These are phyloP conservation scores for Haplosporangium gracile DNA, from an alignment of 192 early-diverging fungal species.

Conservation along the genomic window DNA sequence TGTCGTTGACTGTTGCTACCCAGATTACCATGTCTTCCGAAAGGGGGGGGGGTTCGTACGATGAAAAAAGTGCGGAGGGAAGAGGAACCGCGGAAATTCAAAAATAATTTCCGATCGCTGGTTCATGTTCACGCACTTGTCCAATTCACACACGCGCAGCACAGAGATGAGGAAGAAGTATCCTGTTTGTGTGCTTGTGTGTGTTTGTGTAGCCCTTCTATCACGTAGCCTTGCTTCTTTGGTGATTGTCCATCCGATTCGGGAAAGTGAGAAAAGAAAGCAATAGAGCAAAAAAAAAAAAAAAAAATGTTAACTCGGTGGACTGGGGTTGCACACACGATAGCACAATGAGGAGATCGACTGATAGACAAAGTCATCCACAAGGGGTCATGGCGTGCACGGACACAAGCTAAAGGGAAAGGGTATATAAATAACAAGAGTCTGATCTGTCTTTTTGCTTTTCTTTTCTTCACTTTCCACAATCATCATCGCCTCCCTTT, in stretches of 20 bases:
- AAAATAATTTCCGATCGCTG: neutral
- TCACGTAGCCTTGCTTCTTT: neutral
- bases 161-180: neutral
- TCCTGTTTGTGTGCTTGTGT: neutral
- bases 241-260: conserved; percentile 20
- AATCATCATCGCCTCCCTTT: neutral
- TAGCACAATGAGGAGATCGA: neutral
- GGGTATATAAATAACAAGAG: neutral
- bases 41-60: neutral
- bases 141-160: neutral
- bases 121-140: too few species aligned
- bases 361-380: neutral
- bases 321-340: neutral
- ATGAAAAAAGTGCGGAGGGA: neutral
- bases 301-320: conserved; percentile 1
- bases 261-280: conserved; percentile 9
- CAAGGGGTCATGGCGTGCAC: neutral
- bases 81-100: conserved; percentile 5
- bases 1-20: neutral
- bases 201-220: neutral
- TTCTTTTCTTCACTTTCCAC: neutral
- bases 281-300: neutral
- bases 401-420: neutral
- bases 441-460: neutral
- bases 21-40: neutral